Percentiles rank a stretch among this genome's conserved stretches.
Evolutionary conservation across 805 yeast species (phyloP).

Genomic region (Candida tallmaniae): DNA sequence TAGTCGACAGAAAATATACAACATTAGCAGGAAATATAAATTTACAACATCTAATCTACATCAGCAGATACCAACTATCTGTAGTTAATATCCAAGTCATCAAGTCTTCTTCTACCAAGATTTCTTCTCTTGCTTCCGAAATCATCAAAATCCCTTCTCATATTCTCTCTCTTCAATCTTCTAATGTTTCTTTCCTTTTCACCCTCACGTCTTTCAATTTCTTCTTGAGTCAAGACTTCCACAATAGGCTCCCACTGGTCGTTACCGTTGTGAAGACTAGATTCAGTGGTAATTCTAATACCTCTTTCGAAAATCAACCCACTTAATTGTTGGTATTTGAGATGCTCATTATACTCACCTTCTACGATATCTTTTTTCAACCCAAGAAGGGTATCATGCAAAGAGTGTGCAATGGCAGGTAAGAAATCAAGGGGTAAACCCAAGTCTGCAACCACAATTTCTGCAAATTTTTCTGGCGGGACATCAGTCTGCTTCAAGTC

Average conservation of each 20-base stretch:
- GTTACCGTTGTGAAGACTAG: conserved; percentile 71
- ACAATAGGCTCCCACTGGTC: conserved; percentile 85
- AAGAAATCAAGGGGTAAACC: conserved; percentile 82
- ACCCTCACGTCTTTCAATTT: conserved; percentile 89
- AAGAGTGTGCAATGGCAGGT: conserved; percentile 83
- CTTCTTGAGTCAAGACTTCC: conserved; percentile 84
- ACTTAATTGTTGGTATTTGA: conserved; percentile 37
- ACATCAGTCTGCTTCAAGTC: conserved; percentile 53
- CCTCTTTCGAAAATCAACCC: conserved; percentile 43
- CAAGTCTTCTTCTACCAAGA: conserved; percentile 45
- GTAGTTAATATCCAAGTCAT: conserved; percentile 40
- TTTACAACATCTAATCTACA: no score
- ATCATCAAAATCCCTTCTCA: conserved; percentile 51
- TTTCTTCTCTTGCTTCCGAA: conserved; percentile 32
- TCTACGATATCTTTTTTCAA: conserved; percentile 81
- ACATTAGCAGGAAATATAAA: neutral
- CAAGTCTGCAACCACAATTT: conserved; percentile 74
- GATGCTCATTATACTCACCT: conserved; percentile 38
- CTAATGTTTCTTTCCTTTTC: conserved; percentile 91
- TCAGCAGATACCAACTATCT: conserved; percentile 5
- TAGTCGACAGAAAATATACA: neutral
- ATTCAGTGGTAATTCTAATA: conserved; percentile 47
- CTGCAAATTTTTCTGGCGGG: conserved; percentile 83
- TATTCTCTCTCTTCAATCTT: conserved; percentile 87
- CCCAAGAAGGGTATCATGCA: conserved; percentile 74